phyloP scores from a whole-genome alignment of 495 filamentous ascomycete species.

The Trypethelium eluteriae region DNA sequence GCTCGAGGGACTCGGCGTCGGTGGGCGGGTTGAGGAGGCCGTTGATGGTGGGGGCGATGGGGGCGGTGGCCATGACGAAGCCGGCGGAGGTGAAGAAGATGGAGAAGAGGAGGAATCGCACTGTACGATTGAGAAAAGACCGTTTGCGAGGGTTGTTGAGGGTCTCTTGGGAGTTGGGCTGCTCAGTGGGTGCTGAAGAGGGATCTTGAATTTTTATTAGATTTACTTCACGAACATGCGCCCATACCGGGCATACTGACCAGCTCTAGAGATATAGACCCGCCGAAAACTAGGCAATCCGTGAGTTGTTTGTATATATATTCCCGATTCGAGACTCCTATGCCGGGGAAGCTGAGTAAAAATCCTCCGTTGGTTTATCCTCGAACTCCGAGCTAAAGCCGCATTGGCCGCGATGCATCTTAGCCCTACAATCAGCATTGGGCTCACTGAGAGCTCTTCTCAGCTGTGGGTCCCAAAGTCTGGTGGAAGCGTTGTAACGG shows the following conservation, averaged over 20 bases:
- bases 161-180: conserved; percentile 14
- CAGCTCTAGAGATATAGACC: neutral
- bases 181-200: neutral
- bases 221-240: neutral
- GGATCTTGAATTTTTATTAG: neutral
- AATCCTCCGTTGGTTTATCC: neutral
- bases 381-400: neutral
- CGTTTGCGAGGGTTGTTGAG: neutral
- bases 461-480: neutral
- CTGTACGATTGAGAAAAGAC: conserved; percentile 18
- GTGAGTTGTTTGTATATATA: neutral
- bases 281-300: neutral
- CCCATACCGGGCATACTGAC: neutral
- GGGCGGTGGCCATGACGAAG: conserved; percentile 47
- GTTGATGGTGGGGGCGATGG: conserved; percentile 40
- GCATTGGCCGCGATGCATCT: neutral
- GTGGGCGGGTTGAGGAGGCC: conserved; percentile 42
- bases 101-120: conserved; percentile 34
- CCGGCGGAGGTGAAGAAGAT: conserved; percentile 45
- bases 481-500: neutral
- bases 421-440: neutral
- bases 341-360: neutral
- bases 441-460: neutral
- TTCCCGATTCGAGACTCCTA: neutral
- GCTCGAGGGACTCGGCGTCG: conserved; percentile 63